Evolutionary conservation across 2,329 filamentous ascomycete species (phyloP).

Genomic region (Sporothrix protearum): DNA sequence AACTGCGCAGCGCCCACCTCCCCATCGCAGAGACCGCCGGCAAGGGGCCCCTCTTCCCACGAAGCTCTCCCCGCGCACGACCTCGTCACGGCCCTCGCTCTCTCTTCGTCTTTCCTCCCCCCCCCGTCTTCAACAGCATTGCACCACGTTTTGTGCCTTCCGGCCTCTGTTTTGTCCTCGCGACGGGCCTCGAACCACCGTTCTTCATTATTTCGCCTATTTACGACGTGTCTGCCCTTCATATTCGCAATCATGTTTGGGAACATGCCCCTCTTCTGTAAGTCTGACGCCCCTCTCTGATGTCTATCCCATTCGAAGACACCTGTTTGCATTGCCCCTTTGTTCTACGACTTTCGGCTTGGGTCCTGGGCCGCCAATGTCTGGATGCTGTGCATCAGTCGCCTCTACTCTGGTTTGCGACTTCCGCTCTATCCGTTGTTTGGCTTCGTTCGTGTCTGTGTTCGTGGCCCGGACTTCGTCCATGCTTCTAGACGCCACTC

Average conservation of each 20-base stretch:
- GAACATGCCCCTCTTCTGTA: conserved; percentile 41
- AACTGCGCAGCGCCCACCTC: not conserved
- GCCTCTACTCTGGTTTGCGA: not conserved
- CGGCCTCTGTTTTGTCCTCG: not conserved
- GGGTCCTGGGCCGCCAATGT: not conserved
- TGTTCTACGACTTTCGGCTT: not conserved
- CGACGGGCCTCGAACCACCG: not conserved
- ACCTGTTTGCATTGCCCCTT: not conserved
- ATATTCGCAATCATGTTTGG: conserved; percentile 41
- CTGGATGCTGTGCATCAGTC: not conserved
- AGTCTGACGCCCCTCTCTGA: conserved; percentile 30
- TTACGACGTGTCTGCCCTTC: not conserved
- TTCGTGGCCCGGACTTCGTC: not conserved
- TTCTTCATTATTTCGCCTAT: not conserved
- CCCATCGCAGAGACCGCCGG: not conserved
- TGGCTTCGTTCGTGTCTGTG: not conserved
- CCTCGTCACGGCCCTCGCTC: not conserved
- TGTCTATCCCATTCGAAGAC: too few species aligned
- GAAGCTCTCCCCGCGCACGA: conserved; percentile 7
- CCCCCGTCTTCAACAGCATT: not conserved
- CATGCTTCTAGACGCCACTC: conserved; percentile 11
- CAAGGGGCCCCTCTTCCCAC: not conserved
- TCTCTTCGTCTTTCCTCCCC: not conserved
- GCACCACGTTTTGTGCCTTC: not conserved
- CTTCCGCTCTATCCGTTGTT: not conserved